phyloP scores from a whole-genome alignment of 1,284 basidiomycete genomes.

The Trametes hirsuta region DNA sequence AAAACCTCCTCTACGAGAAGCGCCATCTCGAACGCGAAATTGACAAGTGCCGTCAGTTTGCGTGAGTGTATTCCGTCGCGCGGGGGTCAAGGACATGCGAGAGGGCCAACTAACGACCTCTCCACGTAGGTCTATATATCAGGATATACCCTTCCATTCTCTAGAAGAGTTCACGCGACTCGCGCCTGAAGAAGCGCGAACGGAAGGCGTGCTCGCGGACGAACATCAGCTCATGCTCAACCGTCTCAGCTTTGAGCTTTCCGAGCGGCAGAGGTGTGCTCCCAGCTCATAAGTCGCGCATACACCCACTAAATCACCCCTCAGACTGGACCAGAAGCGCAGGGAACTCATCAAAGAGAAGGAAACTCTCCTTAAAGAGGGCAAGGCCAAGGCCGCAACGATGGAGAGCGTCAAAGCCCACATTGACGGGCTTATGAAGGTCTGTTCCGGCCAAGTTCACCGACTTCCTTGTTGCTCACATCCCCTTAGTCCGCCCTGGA shows the following conservation, averaged over 20 bases:
- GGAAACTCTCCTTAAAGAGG: conserved; percentile 74
- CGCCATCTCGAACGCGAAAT: conserved; percentile 84
- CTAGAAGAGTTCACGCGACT: conserved; percentile 65
- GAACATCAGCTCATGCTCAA: conserved; percentile 83
- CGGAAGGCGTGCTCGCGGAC: conserved; percentile 59
- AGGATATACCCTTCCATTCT: conserved; percentile 73
- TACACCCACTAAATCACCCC: conserved; percentile 6
- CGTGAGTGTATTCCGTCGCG: conserved; percentile 48
- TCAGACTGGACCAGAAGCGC: conserved; percentile 66
- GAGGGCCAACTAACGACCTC: background rate
- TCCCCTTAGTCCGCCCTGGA: conserved; percentile 61
- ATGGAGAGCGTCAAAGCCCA: conserved; percentile 75
- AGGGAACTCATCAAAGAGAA: conserved; percentile 68
- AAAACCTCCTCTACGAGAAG: conserved; percentile 83
- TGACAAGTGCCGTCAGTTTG: conserved; percentile 85
- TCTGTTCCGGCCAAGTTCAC: conserved; percentile 27
- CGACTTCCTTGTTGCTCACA: background rate
- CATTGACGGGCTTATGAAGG: conserved; percentile 76
- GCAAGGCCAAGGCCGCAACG: conserved; percentile 64
- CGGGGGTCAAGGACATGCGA: background rate
- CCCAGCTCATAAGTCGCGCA: conserved; percentile 2
- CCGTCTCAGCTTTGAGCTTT: conserved; percentile 78
- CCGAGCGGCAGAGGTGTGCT: conserved; percentile 75
- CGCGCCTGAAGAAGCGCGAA: conserved; percentile 68
- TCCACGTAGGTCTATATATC: conserved; percentile 63